Base-by-base conservation (phyloP, 345 rosid genomes). In the Dimocarpus longan region DNA sequence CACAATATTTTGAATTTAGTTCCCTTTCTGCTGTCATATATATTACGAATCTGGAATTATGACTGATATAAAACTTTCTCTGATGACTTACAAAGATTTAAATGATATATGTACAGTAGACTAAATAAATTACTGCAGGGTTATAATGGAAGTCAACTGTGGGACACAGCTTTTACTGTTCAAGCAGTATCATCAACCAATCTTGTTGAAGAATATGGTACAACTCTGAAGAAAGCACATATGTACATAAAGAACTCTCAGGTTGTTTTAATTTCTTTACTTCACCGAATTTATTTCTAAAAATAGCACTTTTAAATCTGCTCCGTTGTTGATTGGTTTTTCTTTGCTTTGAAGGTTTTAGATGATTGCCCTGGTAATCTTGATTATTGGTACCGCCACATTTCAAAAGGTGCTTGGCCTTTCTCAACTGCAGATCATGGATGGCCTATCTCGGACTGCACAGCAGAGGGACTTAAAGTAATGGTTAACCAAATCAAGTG, bases 371-470 rank as follows among this genome's bases (percentile, higher is more conserved):
- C 91, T 4, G 97, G 97, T 77, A 90, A 93, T 82, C 94, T 91
- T 81, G 78, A 83, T 48, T 85, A 68, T 82, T 94, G 98, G 98
- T 91, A 94, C 50, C 97, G 98, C 56, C 99, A 96, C 87, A 93
- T 96, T 84, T 96, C 99, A 71, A 96, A 94, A 86, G 99, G 98
- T 68, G 99, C 97, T 76, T 94, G 99, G 98, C 95, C 98, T 77
- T 96, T 94, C 86, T 96, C 99, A 69, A 94, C 97, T 50, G 95
- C 88, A 50, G 99, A 94, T 87, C 99, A 95, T 5, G 97, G 99
- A 83, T 96, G 98, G 98, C 98, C 97, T 69, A 92, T 94, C 82
- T 96, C 98, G 26, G 99, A 96, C 77, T 93, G 97, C 89, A 90
- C 98, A 0, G 91, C 97, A 70, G 99, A 96, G 85, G 99, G 95